Evolutionary conservation across 495 filamentous ascomycete genomes (phyloP), one percentile per base, ranked within the genome.

Genomic region (Chaetomium fimeti): DNA sequence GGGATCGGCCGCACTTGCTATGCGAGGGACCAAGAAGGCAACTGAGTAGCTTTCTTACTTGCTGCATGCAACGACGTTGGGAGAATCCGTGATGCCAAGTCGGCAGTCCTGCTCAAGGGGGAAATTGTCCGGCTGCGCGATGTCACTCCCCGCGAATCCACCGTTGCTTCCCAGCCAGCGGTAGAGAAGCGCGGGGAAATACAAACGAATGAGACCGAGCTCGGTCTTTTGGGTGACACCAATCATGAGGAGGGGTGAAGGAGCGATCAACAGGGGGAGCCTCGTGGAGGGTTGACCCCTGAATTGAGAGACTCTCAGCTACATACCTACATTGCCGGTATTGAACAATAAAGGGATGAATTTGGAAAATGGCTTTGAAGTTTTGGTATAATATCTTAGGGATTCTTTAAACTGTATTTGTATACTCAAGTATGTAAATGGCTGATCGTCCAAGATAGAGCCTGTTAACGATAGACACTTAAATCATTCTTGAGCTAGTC

Each of bases 131-230:
- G 38, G 22, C 27, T 15, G 25, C 20, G 22, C 63, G 42, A 66
- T 66, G 64, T 58, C 53, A 62, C 53, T 61, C 64, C 64, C 64
- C 58, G 58, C 64, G 47, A 65, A 66, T 66, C 64, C 49, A 32
- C 13, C 16, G 32, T n/a, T 24, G 27, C 63, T 51, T 45, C 27
- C 38, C 20, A 22, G 42, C 16, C 13, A 51, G 18, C 15, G 38
- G 43, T 16, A 45, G 22, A 53, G 52, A 58, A 62, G 57, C 59
- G 64, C 59, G 64, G 64, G 59, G 64, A 61, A 65, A 57, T 65
- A 53, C 22, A 48, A 27, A 27, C 11, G 16, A 27, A 27, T 27
- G 11, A 9, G 15, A 27, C 48, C 22, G 48, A 27, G 22, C 24
- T 22, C 18, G 43, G 18, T 4, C 7, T 20, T n/a, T 47, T 47